Base-by-base conservation (phyloP, 495 filamentous ascomycete species). In the Aspergillus taichungensis region DNA sequence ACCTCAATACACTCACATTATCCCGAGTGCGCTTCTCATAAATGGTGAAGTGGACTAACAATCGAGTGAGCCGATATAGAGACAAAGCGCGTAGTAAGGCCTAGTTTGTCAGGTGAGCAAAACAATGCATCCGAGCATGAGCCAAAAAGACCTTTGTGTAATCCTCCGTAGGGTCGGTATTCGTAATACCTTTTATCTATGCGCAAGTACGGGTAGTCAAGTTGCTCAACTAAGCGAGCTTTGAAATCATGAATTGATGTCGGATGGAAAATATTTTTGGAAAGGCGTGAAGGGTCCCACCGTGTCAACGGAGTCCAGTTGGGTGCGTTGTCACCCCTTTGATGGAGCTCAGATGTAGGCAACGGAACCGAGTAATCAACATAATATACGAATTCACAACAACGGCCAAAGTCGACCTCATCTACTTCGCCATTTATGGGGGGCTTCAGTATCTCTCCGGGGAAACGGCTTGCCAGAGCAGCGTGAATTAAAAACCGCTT, bases 41-140 rank as follows among this genome's bases (percentile, higher is more conserved):
- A 9, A 62, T 46, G 7, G 48, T 60, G 44, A 53, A 65, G 24
- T 56, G 43, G 9, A 42, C 46, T 27, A 68, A 54, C 18, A 51
- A 60, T n/a, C 36, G 37, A 14, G 59, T 54, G 13, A 70, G 50
- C 47, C 60, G 56, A 31, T 55, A 46, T 8, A 61, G 52, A 12
- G 58, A 54, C 40, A 68, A 50, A 18, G 30, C 43, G 34, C 52
- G 52, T 34, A 70, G 44, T 6, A 47, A 46, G 13, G 51, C 39
- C 30, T 54, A 63, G 18, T 53, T 48, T 36, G 54, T 60, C 36
- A 49, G 54, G 29, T 61, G 40, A 30, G 46, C 58, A 40, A 66
- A 56, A 36, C 53, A 44, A 49, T 67, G 52, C 2, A 68, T 43
- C 31, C 46, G 43, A 30, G 60, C 65, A 31, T 67, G 60, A 41